Base-by-base conservation (phyloP, 2,329 filamentous ascomycete species). In the Endoconidiophora laricicola region DNA sequence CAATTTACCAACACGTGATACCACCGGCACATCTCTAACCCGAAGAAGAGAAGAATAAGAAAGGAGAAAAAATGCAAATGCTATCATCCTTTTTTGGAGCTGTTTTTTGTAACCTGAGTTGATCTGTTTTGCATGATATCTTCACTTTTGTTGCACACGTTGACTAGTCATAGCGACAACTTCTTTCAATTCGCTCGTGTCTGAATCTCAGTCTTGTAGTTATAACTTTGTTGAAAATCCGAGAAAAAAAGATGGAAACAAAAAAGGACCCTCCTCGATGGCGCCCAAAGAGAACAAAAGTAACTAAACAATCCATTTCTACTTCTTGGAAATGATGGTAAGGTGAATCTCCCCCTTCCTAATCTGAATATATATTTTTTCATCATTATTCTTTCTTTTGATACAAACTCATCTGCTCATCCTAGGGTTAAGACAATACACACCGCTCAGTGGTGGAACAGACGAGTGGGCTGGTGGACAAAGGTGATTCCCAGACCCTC, bases 401-500 rank as follows among this genome's bases (percentile, higher is more conserved):
- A 16, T 3, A 16, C 39, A 38, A 22, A 7, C 10, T 29, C 23
- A n/a, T 39, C 23, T 14, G 4, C 20, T 18, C 2, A 14, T 16
- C 23, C 14, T n/a, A 22, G 38, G 18, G n/a, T 23, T 20, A 24
- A 22, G 16, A 24, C 24, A 18, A 18, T 18, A 18, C 16, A 18
- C 16, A 23, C 23, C 33, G 18, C 37, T 60, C 82, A 96, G 69
- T 96, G 90, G 67, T 95, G 90, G 80, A 96, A 96, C 56, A 96
- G 74, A 58, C 91, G 79, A 53, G 84, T 82, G 63, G 83, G 86
- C 73, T 98, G 91, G 74, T 98, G 87, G 37, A 96, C 83, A 67
- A 96, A 95, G 42, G 83, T 87, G 60, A 96, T 94, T 50, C 82
- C 84, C 56, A 94, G 72, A 70, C 90, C 86, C 71, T 94, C 86